Base-by-base conservation (phyloP, 176 grass and related monocot genomes). In the Cenchrus americanus region DNA sequence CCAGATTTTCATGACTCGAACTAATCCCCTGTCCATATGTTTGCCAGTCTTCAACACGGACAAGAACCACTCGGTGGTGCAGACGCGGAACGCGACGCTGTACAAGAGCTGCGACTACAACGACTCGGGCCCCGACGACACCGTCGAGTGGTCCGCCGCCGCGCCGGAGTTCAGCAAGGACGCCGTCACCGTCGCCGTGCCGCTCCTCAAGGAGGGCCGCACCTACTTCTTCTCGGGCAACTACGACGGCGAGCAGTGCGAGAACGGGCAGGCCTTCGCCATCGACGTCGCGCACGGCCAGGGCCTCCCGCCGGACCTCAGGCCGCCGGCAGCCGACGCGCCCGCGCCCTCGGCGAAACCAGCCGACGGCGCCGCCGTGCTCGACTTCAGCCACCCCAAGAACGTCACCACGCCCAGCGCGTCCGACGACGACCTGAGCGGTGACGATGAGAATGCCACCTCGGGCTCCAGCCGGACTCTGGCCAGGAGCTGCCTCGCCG, bases 11-110 rank as follows among this genome's bases (percentile, higher is more conserved):
- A 37, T 4, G 34, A 37, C 34, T 3, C 1, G 2, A 37, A 37
- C 34, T 37, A 37, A 37, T 37, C 1, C 1, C 44, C 4, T 62
- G 60, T 27, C 23, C 4, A 26, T 13, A 58, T 3, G 19, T 9
- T 58, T 4, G 1, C 1, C 71, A 99, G 96, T 99, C 68, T 99
- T 99, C 85, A 89, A 96, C 86, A 99, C 91, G 24, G 96, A 99
- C 91, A 99, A 94, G 80, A 96, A 94, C 75, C 96, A 99, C 86
- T 92, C 96, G 26, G 91, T 99, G 62, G 87, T 99, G 66, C 96
- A 99, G 83, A 99, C 96, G 14, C 86, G 82, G 77, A 99, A 99
- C 65, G 80, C 14, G 75, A 96, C 93, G 22, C 85, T 92, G 67
- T 99, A 92, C 93, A 90, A 87, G 81, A 90, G 78, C 83, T 99